These are phyloP conservation scores for Dryadomyces quercivorus DNA, from an alignment of 2,329 filamentous ascomycete genomes.

Conservation along the genomic window DNA sequence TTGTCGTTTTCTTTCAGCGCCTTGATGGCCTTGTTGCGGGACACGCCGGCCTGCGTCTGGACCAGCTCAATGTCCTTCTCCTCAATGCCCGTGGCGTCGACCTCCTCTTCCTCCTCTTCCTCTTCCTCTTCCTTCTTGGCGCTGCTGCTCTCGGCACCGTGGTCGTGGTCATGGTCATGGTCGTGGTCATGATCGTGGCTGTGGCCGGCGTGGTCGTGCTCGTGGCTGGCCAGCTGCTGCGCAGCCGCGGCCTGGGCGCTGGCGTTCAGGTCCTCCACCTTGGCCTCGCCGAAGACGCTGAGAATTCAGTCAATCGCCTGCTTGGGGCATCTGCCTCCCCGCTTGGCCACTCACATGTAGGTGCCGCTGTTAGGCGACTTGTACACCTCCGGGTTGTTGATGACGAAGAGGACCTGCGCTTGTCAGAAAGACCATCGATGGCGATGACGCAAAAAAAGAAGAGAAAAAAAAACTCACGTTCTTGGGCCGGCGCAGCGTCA, in stretches of 20 bases:
- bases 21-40: constrained; percentile 97
- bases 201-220: constrained; percentile 58
- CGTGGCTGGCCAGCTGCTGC: constrained; percentile 79
- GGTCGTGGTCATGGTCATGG: constrained; percentile 30
- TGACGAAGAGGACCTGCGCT: constrained; percentile 97
- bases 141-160: constrained; percentile 49
- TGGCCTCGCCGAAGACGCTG: constrained; percentile 98
- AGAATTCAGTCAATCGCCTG: not conserved
- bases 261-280: constrained; percentile 99
- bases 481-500: constrained; percentile 96
- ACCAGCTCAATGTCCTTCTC: constrained; percentile 99
- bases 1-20: constrained; percentile 98
- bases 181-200: constrained; percentile 49
- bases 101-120: constrained; percentile 82
- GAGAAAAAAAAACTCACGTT: constrained; percentile 98
- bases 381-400: constrained; percentile 99
- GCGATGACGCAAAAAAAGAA: constrained; percentile 54
- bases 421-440: constrained; percentile 56
- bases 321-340: not conserved
- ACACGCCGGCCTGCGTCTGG: constrained; percentile 95
- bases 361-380: constrained; percentile 99
- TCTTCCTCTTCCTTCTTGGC: constrained; percentile 62
- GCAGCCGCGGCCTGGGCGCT: constrained; percentile 92
- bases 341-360: constrained; percentile 68
- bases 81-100: constrained; percentile 88